These are phyloP conservation scores for Exophiala xenobiotica DNA, from an alignment of 2,329 filamentous ascomycete genomes.

Conservation along the genomic window DNA sequence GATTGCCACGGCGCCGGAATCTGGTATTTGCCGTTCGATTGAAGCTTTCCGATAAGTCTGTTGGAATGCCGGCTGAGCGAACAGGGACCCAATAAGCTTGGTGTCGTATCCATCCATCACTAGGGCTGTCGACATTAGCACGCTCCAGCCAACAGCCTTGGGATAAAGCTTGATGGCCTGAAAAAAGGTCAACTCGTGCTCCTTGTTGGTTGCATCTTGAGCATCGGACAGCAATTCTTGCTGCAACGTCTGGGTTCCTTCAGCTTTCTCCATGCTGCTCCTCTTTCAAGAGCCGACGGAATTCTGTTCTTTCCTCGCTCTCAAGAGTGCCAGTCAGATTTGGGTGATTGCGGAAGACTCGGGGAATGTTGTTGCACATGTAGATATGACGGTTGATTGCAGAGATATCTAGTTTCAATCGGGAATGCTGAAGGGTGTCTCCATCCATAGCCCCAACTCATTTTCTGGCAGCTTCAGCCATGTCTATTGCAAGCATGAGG, in stretches of 20 bases:
- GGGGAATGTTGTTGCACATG: too few relatives aligned
- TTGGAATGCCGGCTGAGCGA: slow-evolving; percentile 47
- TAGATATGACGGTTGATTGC: too few relatives aligned
- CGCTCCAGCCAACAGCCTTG: slow-evolving; percentile 78
- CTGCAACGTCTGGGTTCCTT: neutral
- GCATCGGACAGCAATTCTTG: slow-evolving; percentile 1
- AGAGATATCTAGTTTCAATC: too few relatives aligned
- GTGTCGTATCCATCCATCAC: slow-evolving; percentile 70
- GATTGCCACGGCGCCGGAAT: slow-evolving; percentile 36
- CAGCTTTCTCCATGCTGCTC: neutral
- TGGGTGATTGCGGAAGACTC: too few relatives aligned
- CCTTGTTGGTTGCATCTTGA: slow-evolving; percentile 40
- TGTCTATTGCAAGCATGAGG: too few relatives aligned
- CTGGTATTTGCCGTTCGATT: slow-evolving; percentile 27
- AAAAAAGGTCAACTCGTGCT: slow-evolving; percentile 66
- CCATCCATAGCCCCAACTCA: too few relatives aligned
- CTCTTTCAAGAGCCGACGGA: too few relatives aligned
- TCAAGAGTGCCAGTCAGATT: too few relatives aligned
- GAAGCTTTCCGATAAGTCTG: slow-evolving; percentile 42
- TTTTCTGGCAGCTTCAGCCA: too few relatives aligned
- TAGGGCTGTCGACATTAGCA: slow-evolving; percentile 83
- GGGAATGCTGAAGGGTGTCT: too few relatives aligned
- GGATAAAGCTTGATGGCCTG: slow-evolving; percentile 81
- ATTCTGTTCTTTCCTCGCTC: too few relatives aligned
- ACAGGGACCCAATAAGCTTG: slow-evolving; percentile 73